Evolutionary conservation across 345 rosid species (phyloP).

Genomic region (Eutrema japonicum): DNA sequence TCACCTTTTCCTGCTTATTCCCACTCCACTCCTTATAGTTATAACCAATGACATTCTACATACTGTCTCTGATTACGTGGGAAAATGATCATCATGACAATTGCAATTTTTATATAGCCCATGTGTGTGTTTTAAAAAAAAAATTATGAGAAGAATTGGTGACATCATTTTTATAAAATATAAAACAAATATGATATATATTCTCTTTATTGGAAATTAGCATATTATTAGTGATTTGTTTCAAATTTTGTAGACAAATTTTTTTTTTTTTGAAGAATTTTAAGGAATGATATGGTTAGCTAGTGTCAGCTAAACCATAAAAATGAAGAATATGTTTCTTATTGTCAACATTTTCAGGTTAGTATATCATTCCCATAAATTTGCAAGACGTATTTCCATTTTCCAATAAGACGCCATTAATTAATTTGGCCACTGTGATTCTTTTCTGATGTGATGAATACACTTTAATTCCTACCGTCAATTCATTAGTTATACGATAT

Average conservation of each 20-base stretch:
- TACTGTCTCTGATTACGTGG: conserved; percentile 26
- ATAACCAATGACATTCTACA: conserved; percentile 11
- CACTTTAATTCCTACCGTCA: neutral
- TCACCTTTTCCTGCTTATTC: conserved; percentile 2
- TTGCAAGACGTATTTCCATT: neutral
- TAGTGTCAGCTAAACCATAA: too few relatives aligned
- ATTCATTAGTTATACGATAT: neutral
- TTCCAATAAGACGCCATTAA: neutral
- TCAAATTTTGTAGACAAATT: neutral
- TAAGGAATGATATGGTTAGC: too few relatives aligned
- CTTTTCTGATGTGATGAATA: neutral
- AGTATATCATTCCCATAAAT: neutral
- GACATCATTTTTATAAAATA: neutral
- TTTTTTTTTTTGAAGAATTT: neutral
- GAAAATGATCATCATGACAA: conserved; percentile 25
- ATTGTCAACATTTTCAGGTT: too few relatives aligned
- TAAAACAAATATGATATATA: neutral
- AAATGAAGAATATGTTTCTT: too few relatives aligned
- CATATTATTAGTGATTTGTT: neutral
- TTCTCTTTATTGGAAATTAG: neutral
- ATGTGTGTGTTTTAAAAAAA: conserved; percentile 3
- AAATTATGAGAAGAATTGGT: neutral
- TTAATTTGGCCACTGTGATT: neutral
- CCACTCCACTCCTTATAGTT: conserved; percentile 18
- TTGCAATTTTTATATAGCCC: conserved; percentile 1